Conservation (phyloP, 768 basidiomycete genomes). For the Chalciporus chontae region DNA sequence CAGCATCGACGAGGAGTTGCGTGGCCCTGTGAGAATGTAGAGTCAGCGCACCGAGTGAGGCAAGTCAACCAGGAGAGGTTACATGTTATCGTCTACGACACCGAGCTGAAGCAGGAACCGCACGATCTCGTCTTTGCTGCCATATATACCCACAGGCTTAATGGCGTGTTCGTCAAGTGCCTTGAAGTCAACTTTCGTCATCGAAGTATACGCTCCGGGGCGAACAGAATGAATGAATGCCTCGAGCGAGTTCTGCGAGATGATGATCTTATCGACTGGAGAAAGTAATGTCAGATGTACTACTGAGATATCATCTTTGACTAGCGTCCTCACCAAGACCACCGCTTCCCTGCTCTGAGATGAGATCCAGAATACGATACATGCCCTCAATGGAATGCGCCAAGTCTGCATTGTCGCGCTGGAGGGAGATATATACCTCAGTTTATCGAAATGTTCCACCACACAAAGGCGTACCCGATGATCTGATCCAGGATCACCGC, state of each 20-base stretch:
- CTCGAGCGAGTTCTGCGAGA: slow-evolving; percentile 47
- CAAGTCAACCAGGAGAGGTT: slow-evolving; percentile 7
- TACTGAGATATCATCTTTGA: not conserved
- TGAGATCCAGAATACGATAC: slow-evolving; percentile 52
- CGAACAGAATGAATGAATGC: slow-evolving; percentile 45
- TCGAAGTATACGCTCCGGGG: slow-evolving; percentile 50
- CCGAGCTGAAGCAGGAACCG: slow-evolving; percentile 38
- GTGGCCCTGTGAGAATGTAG: slow-evolving; percentile 1
- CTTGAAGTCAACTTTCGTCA: slow-evolving; percentile 57
- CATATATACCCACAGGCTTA: slow-evolving; percentile 56
- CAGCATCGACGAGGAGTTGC: slow-evolving; percentile 16
- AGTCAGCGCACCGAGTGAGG: not conserved
- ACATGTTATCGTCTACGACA: slow-evolving; percentile 40
- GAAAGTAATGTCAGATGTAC: not conserved
- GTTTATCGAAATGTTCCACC: no score
- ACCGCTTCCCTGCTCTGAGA: slow-evolving; percentile 47
- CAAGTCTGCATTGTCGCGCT: slow-evolving; percentile 19
- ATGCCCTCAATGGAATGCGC: slow-evolving; percentile 38
- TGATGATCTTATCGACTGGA: slow-evolving; percentile 62
- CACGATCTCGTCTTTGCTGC: slow-evolving; percentile 49
- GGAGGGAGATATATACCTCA: no score
- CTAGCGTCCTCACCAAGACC: slow-evolving; percentile 42
- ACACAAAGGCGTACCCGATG: not conserved
- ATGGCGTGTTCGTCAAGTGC: slow-evolving; percentile 43
- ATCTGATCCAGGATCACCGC: not conserved